phyloP scores from a whole-genome alignment of 2,329 filamentous ascomycete species.

The Periconia digitata region DNA sequence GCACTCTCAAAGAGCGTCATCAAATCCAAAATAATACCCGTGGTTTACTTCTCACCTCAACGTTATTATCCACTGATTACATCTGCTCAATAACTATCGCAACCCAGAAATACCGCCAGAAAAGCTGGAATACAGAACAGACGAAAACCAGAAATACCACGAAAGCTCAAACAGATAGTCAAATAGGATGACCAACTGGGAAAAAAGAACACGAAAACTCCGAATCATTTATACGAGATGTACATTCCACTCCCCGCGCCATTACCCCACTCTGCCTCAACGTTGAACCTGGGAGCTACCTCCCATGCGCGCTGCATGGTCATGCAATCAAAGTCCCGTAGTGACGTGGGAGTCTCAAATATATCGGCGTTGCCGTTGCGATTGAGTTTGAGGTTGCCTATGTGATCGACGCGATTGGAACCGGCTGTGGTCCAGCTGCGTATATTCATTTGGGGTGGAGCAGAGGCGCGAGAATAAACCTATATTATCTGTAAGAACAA shows the following conservation, averaged over 20 bases:
- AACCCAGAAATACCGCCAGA: too few species aligned
- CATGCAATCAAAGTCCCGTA: constrained; percentile 1
- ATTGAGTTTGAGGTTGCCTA: constrained; percentile 1
- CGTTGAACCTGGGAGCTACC: neutral
- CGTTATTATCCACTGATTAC: too few species aligned
- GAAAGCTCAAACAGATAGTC: too few species aligned
- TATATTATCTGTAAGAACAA: neutral
- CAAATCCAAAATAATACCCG: too few species aligned
- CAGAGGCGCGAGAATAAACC: neutral
- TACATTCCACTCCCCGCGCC: constrained; percentile 1
- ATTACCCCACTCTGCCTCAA: constrained; percentile 1
- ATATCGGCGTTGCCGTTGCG: neutral
- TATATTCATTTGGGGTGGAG: neutral
- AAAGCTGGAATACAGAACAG: too few species aligned
- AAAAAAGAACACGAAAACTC: too few species aligned
- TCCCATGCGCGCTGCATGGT: neutral
- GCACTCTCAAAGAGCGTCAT: too few species aligned
- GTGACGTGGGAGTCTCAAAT: neutral
- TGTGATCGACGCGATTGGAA: neutral
- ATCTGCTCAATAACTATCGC: too few species aligned
- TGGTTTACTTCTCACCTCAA: too few species aligned
- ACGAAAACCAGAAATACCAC: too few species aligned
- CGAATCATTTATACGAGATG: too few species aligned
- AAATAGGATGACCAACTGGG: too few species aligned
- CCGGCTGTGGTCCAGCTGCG: neutral